Evolutionary conservation across 768 basidiomycete species (phyloP), one percentile per base, ranked within the genome.

Genomic region (Mycena polygramma): DNA sequence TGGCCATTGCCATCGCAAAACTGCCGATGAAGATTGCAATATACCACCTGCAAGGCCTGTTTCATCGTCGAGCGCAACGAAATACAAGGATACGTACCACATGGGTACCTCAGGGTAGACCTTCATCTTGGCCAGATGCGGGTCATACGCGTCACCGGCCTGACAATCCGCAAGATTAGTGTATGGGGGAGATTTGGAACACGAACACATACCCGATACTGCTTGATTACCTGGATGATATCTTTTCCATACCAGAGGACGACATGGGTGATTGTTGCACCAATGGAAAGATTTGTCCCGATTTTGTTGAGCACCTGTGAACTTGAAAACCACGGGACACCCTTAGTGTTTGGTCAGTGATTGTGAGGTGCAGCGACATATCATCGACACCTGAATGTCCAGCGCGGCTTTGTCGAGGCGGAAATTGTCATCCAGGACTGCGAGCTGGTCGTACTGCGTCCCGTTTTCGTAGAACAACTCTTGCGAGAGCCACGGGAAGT

Each of bases 401-500:
- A 89, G 83, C 62, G 86, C 85, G 8, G 79, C 80, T 0, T 79
- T 79, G 70, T 91, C 87, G 17, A 91, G 81, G 20, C 72, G 73
- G 74, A 83, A 86, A 68, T 89, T 82, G 17, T 83, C 80, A 63
- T 88, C 83, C 48, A 91, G 77, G 72, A 91, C 90, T 17, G 80
- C 45, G 13, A 82, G 79, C 74, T 91, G 90, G 65, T 90, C 77
- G 75, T 86, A 91, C 14, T 76, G 35, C 0, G 87, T 84, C 0
- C 88, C 88, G 45, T 90, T 87, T 72, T 85, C 81, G 72, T 86
- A 83, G 74, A 85, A 89, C 19, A 89, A 74, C 4, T 79, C 76
- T 70, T 89, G 88, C 6, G 86, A 86, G 11, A 89, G 77, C 80
- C 89, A 90, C 2, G 90, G 90, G 81, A 91, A 89, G 74, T 81